phyloP scores from a whole-genome alignment of 2,329 filamentous ascomycete genomes.

The Aspergillus transmontanensis region DNA sequence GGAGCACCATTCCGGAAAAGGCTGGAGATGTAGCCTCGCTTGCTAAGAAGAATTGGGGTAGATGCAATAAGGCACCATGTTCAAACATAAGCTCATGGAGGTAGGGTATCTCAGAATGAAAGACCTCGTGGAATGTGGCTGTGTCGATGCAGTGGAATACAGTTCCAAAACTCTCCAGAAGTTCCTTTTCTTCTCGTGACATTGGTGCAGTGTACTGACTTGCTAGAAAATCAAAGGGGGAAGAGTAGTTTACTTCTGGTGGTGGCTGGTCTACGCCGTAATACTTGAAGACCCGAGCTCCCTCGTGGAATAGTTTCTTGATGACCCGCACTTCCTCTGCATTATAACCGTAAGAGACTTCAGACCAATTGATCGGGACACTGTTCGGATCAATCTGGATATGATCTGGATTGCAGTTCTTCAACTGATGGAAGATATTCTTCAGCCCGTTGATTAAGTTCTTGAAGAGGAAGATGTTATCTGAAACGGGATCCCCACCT shows the following conservation, averaged over 20 bases:
- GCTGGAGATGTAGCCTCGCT: conserved; percentile 96
- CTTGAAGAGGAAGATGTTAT: conserved; percentile 98
- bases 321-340: conserved; percentile 97
- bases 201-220: conserved; percentile 95
- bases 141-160: conserved; percentile 99
- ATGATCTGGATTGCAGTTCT: conserved; percentile 76
- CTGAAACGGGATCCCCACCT: conserved; percentile 83
- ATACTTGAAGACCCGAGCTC: conserved; percentile 93
- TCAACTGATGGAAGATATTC: conserved; percentile 93
- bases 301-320: conserved; percentile 95
- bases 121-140: conserved; percentile 97
- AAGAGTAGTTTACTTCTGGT: conserved; percentile 72
- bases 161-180: conserved; percentile 95
- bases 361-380: conserved; percentile 87
- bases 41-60: conserved; percentile 98
- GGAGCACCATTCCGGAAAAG: conserved; percentile 96
- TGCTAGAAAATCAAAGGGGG: conserved; percentile 87
- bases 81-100: conserved; percentile 98
- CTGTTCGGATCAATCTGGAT: conserved; percentile 73
- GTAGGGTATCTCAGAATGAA: conserved; percentile 93
- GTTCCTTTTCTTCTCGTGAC: conserved; percentile 93
- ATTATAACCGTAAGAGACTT: conserved; percentile 94
- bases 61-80: conserved; percentile 88
- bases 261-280: conserved; percentile 85
- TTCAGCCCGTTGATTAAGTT: conserved; percentile 95